Evolutionary conservation across 2,329 filamentous ascomycete species (phyloP), one percentile per base, ranked within the genome.

Genomic region (Hortaea werneckii): DNA sequence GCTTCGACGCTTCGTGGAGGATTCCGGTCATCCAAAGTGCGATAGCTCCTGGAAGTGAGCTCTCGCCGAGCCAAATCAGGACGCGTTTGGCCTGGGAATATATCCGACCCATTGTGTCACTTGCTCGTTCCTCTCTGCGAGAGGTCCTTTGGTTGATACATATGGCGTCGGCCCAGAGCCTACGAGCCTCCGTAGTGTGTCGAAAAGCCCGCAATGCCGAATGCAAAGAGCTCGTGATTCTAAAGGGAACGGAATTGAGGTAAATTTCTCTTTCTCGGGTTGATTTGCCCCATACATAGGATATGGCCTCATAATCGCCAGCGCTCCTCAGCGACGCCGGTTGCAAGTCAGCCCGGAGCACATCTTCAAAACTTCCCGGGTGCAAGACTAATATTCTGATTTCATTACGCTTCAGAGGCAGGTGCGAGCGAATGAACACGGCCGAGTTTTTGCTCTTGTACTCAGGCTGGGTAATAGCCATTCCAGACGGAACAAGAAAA

Each of bases 51-150:
- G 26, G 5, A 3, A 4, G 4, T 1, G 34, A 30, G 5, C 34
- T 6, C 20, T 11, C 13, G 11, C 47, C 47, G 3, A 47, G 37
- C 43, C 40, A 50, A 6, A 47, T 37, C 35, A 38, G 57, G 0
- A 64, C 64, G 2, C 54, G 43, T 5, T 51, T 35, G 0, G 65
- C 62, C 7, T 52, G 49, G 9, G 52, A 53, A 44, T 67, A 67
- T 20, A 68, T 63, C 1, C 44, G 40, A 2, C 54, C 43, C 65
- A 68, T 68, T 50, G 62, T 57, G 32, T 50, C 8, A 57, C 43
- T 37, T 58, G 55, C 12, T 40, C 37, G 35, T 45, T 49, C 11
- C 50, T 48, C 37, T 58, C 53, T 1, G 7, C 12, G 12, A 28
- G 20, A 32, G n/a, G n/a, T 56, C 45, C 6, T 27, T 34, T 56